phyloP scores from a whole-genome alignment of 805 yeast genomes.

The Saccharomycopsis sp. region DNA sequence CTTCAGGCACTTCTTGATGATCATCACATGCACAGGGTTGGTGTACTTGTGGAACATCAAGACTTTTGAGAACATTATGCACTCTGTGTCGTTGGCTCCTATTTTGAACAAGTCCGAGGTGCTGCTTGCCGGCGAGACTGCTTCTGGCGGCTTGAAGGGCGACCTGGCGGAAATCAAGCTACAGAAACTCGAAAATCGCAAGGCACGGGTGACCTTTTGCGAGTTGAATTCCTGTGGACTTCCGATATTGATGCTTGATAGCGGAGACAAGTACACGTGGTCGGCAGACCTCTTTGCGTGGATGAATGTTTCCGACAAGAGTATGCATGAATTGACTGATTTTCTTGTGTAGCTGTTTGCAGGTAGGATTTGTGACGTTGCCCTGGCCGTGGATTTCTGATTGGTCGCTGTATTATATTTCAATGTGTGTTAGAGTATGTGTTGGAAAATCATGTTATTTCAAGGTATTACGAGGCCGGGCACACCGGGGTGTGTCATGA shows the following conservation, averaged over 20 bases:
- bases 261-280: conserved; percentile 14
- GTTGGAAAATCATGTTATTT: too few relatives aligned
- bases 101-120: conserved; percentile 33
- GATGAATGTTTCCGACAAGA: not conserved
- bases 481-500: too few relatives aligned
- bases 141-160: not conserved
- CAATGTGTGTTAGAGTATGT: too few relatives aligned
- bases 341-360: too few relatives aligned
- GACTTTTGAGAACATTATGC: conserved; percentile 30
- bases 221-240: conserved; percentile 14
- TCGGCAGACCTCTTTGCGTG: conserved; percentile 12
- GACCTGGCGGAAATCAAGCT: not conserved
- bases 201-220: conserved; percentile 1
- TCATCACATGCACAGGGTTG: conserved; percentile 45
- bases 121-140: not conserved
- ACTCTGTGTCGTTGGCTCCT: conserved; percentile 46
- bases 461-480: too few relatives aligned
- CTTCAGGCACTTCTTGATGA: conserved; percentile 39
- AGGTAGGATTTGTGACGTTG: too few relatives aligned
- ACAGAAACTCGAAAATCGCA: not conserved
- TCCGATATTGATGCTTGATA: conserved; percentile 3
- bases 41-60: conserved; percentile 45
- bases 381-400: too few relatives aligned
- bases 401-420: too few relatives aligned
- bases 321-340: not conserved